Percentiles rank a stretch among this genome's conserved stretches.
Conservation (phyloP, 1,139 yeast genomes). For the Hyphopichia buzzinii region DNA sequence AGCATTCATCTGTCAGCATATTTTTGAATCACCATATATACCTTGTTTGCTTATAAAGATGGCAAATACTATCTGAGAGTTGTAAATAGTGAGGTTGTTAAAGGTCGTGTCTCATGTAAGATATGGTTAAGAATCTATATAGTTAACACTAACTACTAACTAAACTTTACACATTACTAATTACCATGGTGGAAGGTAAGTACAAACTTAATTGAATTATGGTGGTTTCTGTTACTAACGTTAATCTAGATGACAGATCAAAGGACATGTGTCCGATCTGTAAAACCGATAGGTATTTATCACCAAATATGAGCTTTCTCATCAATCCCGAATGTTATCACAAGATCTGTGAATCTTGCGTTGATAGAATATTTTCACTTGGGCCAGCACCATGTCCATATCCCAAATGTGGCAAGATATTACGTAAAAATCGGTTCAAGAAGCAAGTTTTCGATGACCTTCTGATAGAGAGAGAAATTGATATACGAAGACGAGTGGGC, state of each 20-base stretch:
- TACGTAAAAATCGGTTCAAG: constrained; percentile 86
- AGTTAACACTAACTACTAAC: too few relatives aligned
- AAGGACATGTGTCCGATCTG: constrained; percentile 97
- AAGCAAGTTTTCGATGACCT: constrained; percentile 91
- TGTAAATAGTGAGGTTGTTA: too few relatives aligned
- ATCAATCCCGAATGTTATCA: constrained; percentile 98
- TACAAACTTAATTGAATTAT: background rate
- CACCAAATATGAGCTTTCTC: constrained; percentile 89
- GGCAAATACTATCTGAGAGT: too few relatives aligned
- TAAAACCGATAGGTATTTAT: constrained; percentile 88
- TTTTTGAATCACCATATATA: too few relatives aligned
- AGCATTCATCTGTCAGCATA: too few relatives aligned
- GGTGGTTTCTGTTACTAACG: too few relatives aligned
- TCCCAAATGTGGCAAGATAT: constrained; percentile 82
- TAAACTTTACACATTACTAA: too few relatives aligned
- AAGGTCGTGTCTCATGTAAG: too few relatives aligned
- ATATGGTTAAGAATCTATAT: too few relatives aligned
- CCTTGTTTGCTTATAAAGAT: background rate
- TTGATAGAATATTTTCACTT: constrained; percentile 84
- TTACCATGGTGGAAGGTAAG: constrained; percentile 5
- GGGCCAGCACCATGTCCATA: constrained; percentile 99
- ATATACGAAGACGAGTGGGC: constrained; percentile 75
- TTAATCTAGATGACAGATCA: constrained; percentile 36
- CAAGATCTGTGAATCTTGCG: constrained; percentile 95
- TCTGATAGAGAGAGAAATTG: constrained; percentile 86